phyloP scores from a whole-genome alignment of 2,329 filamentous ascomycete species.

The Fusarium sterilihyphosum region DNA sequence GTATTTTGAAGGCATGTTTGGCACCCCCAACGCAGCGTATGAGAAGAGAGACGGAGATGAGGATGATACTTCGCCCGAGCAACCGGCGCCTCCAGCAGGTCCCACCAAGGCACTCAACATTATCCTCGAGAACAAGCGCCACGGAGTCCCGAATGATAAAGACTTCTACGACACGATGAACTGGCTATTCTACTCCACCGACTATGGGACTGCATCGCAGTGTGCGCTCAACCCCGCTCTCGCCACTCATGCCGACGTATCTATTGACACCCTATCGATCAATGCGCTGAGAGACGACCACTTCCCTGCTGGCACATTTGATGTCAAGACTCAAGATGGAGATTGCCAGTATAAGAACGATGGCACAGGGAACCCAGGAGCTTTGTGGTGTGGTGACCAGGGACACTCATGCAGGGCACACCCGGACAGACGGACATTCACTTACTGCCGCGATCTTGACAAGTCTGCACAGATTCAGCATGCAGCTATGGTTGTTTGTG shows the following conservation, averaged over 20 bases:
- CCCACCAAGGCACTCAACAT: not conserved
- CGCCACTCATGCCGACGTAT: not conserved
- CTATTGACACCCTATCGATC: not conserved
- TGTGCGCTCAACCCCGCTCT: not conserved
- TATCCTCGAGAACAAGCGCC: not conserved
- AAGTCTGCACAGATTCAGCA: not conserved
- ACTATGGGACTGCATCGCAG: not conserved
- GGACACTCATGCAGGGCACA: not conserved
- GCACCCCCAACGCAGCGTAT: not conserved
- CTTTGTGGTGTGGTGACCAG: not conserved
- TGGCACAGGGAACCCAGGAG: not conserved
- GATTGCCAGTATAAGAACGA: not conserved
- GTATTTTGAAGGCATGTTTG: not conserved
- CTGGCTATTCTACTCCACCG: not conserved
- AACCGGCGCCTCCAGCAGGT: not conserved
- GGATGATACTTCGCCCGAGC: not conserved
- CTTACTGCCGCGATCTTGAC: not conserved
- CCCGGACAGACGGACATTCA: rapidly evolving
- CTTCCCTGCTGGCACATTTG: not conserved
- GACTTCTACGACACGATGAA: not conserved
- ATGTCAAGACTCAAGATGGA: not conserved
- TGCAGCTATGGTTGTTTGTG: not conserved
- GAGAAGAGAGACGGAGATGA: not conserved
- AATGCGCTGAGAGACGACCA: not conserved
- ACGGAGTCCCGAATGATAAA: not conserved